Percentiles rank a stretch among this genome's conserved stretches.
phyloP scores from a whole-genome alignment of 2,329 filamentous ascomycete species.

The Claviceps monticola region DNA sequence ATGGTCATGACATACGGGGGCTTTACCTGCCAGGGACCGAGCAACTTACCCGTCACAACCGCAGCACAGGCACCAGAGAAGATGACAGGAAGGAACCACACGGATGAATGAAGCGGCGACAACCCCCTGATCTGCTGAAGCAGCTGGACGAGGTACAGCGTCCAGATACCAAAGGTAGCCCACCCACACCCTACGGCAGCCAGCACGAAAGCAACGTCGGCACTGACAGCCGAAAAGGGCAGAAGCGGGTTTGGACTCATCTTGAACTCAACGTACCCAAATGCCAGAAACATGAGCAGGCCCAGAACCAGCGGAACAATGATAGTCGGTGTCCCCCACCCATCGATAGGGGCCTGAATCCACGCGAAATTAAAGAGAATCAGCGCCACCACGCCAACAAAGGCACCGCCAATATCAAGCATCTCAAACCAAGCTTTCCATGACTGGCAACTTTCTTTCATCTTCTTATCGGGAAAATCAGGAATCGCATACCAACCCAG shows the following conservation, averaged over 20 bases:
- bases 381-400: constrained; percentile 37
- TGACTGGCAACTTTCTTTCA: constrained; percentile 3
- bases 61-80: constrained; percentile 31
- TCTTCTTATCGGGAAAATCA: constrained; percentile 9
- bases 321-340: constrained; percentile 44
- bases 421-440: constrained; percentile 12
- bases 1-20: constrained; percentile 28
- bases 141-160: constrained; percentile 37
- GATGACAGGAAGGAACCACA: constrained; percentile 30
- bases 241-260: constrained; percentile 38
- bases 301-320: constrained; percentile 44
- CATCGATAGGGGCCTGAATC: constrained; percentile 48
- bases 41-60: constrained; percentile 27
- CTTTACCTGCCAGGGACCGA: constrained; percentile 22
- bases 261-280: constrained; percentile 42
- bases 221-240: constrained; percentile 34
- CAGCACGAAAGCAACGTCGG: constrained; percentile 40
- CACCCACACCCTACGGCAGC: constrained; percentile 39
- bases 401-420: constrained; percentile 26
- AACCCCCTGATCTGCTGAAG: constrained; percentile 29
- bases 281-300: constrained; percentile 36
- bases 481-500: constrained; percentile 23
- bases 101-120: constrained; percentile 28
- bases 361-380: constrained; percentile 53
- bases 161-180: constrained; percentile 39